phyloP scores from a whole-genome alignment of 495 filamentous ascomycete genomes.

The Clohesyomyces aquaticus region DNA sequence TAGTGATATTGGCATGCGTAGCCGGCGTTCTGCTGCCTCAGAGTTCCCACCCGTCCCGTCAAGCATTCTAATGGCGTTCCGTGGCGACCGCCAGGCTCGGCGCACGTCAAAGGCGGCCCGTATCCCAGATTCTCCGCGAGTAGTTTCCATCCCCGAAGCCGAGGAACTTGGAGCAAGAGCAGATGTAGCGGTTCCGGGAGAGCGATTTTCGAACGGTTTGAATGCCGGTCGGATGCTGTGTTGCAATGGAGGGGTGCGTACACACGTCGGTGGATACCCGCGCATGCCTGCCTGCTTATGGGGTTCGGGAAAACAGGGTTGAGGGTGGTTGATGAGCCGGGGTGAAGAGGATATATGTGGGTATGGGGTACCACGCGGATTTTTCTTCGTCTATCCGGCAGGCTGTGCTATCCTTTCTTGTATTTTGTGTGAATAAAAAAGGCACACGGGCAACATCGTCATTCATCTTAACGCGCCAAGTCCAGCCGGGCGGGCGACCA shows the following conservation, averaged over 20 bases:
- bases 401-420: neutral
- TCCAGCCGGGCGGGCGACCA: no score
- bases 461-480: no score
- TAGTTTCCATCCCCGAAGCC: neutral
- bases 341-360: neutral
- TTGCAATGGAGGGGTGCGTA: neutral
- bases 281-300: no score
- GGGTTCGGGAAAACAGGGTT: slow-evolving; percentile 1
- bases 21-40: neutral
- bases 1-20: neutral
- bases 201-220: no score
- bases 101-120: slow-evolving; percentile 27
- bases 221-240: slow-evolving; percentile 11
- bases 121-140: neutral
- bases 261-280: neutral
- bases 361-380: neutral
- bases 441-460: no score
- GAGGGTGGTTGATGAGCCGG: no score
- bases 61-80: neutral
- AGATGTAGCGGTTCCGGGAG: no score
- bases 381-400: neutral
- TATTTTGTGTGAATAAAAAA: no score
- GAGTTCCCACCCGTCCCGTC: neutral
- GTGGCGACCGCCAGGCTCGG: slow-evolving; percentile 9
- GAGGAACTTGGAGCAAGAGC: slow-evolving; percentile 2